Conservation (phyloP, 306 rosid species). For the Alnus rubra region DNA sequence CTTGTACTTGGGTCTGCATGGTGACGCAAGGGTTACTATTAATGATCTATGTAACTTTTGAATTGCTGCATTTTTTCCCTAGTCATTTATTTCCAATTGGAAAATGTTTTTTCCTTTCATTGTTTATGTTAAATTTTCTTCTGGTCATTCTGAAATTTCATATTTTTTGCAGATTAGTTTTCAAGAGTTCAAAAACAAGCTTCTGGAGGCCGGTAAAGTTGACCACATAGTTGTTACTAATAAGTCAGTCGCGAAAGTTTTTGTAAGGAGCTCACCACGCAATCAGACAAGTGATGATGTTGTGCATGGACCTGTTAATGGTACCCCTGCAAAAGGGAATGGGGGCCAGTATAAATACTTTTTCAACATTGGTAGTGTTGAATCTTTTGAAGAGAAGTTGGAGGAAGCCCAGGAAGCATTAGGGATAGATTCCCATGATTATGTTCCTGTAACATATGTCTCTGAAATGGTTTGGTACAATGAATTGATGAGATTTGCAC, state of each 20-base stretch:
- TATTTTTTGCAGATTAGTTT: conserved; percentile 79
- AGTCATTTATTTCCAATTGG: conserved; percentile 15
- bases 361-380: conserved; percentile 92
- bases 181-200: conserved; percentile 92
- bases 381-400: conserved; percentile 93
- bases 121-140: not conserved
- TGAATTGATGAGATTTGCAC: conserved; percentile 75
- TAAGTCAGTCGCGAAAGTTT: conserved; percentile 93
- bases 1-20: conserved; percentile 11
- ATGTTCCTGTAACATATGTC: conserved; percentile 82
- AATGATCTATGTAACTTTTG: not conserved
- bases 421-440: conserved; percentile 79
- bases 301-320: conserved; percentile 55
- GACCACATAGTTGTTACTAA: conserved; percentile 87
- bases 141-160: conserved; percentile 24
- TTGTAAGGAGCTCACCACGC: conserved; percentile 63
- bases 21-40: not conserved
- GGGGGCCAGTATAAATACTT: conserved; percentile 72
- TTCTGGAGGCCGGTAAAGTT: conserved; percentile 90
- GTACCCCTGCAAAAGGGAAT: conserved; percentile 43
- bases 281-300: conserved; percentile 61
- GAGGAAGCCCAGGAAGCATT: conserved; percentile 94
- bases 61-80: not conserved
- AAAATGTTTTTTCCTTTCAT: conserved; percentile 20
- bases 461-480: conserved; percentile 75